Conservation (phyloP, 257 asterid genomes). For the Solanum arcanum region DNA sequence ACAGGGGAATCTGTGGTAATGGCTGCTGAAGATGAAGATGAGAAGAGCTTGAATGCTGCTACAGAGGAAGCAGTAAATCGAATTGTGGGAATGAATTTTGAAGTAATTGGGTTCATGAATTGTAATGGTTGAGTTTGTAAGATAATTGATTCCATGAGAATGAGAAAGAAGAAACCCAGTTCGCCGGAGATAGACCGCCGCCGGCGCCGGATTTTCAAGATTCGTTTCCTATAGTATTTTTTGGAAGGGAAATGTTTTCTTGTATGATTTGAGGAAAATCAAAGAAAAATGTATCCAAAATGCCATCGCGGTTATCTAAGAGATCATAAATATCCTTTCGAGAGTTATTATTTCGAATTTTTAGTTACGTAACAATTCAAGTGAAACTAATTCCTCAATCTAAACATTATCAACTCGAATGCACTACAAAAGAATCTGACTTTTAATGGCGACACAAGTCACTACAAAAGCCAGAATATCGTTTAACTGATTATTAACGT, state of each 20-base stretch:
- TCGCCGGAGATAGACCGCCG: background rate
- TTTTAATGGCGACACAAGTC: no score
- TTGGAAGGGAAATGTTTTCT: background rate
- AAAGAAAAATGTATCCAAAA: background rate
- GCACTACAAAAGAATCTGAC: no score
- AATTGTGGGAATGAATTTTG: constrained; percentile 10
- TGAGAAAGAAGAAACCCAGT: background rate
- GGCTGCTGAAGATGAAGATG: constrained; percentile 12
- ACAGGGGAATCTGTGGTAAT: background rate
- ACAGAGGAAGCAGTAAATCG: constrained; percentile 28
- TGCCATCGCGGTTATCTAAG: no score
- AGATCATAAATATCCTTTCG: no score
- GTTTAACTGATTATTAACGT: no score
- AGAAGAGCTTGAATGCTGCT: constrained; percentile 21
- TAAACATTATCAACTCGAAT: no score
- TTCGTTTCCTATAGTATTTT: background rate
- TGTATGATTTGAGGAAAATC: background rate
- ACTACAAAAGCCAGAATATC: no score
- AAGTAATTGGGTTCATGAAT: background rate
- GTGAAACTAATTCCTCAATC: no score
- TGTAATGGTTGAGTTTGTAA: background rate
- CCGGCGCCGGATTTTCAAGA: background rate
- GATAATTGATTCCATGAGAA: background rate
- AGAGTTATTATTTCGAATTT: no score
- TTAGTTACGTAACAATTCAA: no score